phyloP scores from a whole-genome alignment of 805 yeast species.

The Metschnikowia dekortorum region DNA sequence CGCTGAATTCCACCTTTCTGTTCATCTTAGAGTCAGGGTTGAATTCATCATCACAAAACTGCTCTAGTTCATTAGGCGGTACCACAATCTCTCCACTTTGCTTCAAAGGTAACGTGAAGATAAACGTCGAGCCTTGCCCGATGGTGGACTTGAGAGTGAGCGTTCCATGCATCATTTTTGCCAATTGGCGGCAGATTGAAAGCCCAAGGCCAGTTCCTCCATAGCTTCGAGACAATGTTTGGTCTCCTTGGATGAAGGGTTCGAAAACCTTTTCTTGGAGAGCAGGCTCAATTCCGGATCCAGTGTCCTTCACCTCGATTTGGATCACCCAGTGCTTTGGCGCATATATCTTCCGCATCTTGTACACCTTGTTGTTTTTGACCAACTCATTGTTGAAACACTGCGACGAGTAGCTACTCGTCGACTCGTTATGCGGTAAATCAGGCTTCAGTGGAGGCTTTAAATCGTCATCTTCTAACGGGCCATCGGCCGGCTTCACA shows the following conservation, averaged over 20 bases:
- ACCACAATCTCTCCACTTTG: slow-evolving; percentile 56
- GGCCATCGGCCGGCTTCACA: neutral
- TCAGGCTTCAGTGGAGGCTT: neutral
- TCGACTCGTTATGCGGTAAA: neutral
- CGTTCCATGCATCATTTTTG: slow-evolving; percentile 86
- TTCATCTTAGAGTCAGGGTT: slow-evolving; percentile 50
- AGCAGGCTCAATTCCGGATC: slow-evolving; percentile 87
- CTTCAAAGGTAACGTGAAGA: slow-evolving; percentile 70
- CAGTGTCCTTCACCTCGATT: slow-evolving; percentile 81
- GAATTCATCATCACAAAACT: slow-evolving; percentile 63
- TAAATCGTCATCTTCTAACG: neutral
- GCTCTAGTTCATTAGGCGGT: slow-evolving; percentile 31
- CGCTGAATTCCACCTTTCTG: slow-evolving; percentile 45
- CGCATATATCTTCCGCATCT: slow-evolving; percentile 30
- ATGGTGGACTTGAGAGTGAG: slow-evolving; percentile 67
- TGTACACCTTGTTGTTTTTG: slow-evolving; percentile 32
- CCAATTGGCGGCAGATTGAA: slow-evolving; percentile 83
- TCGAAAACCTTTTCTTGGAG: slow-evolving; percentile 85
- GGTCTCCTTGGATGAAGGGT: slow-evolving; percentile 97
- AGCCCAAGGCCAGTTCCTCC: slow-evolving; percentile 97
- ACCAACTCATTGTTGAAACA: slow-evolving; percentile 26
- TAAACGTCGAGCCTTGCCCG: slow-evolving; percentile 83
- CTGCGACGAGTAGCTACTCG: neutral
- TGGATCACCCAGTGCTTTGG: slow-evolving; percentile 55
- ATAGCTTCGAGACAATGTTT: slow-evolving; percentile 80